Evolutionary conservation across 192 early-diverging fungal genomes (phyloP).

Genomic region (Lobosporangium transversale): DNA sequence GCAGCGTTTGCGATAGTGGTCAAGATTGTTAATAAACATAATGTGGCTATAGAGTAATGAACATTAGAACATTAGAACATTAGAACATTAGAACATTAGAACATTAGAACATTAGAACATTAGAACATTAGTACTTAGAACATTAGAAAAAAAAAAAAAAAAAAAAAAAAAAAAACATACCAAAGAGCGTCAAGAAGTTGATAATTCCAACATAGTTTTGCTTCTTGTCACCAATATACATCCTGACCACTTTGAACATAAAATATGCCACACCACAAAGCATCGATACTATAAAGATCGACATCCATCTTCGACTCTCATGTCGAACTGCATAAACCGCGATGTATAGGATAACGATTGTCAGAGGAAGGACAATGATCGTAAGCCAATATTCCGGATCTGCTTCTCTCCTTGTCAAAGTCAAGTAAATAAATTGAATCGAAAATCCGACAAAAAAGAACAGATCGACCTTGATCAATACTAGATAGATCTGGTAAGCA

Average conservation of each 20-base stretch:
- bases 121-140: no score
- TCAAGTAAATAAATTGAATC: slow-evolving; percentile 61
- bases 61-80: slow-evolving; percentile 4
- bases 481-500: slow-evolving; percentile 82
- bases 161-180: slow-evolving; percentile 67
- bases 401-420: slow-evolving; percentile 36
- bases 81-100: no score
- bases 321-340: slow-evolving; percentile 75
- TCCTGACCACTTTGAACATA: slow-evolving; percentile 70
- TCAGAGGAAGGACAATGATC: slow-evolving; percentile 66
- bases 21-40: slow-evolving; percentile 60
- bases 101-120: no score
- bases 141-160: slow-evolving; percentile 1
- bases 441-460: slow-evolving; percentile 85
- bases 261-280: slow-evolving; percentile 74
- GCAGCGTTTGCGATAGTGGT: slow-evolving; percentile 60
- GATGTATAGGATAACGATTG: slow-evolving; percentile 67
- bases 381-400: slow-evolving; percentile 64
- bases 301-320: slow-evolving; percentile 71
- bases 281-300: slow-evolving; percentile 67
- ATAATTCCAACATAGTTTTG: slow-evolving; percentile 60
- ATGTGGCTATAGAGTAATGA: slow-evolving; percentile 38
- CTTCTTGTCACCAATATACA: slow-evolving; percentile 56
- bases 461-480: slow-evolving; percentile 83
- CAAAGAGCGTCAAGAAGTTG: slow-evolving; percentile 79